Evolutionary conservation across 495 filamentous ascomycete species (phyloP).

Genomic region (Penicillium turbatum): DNA sequence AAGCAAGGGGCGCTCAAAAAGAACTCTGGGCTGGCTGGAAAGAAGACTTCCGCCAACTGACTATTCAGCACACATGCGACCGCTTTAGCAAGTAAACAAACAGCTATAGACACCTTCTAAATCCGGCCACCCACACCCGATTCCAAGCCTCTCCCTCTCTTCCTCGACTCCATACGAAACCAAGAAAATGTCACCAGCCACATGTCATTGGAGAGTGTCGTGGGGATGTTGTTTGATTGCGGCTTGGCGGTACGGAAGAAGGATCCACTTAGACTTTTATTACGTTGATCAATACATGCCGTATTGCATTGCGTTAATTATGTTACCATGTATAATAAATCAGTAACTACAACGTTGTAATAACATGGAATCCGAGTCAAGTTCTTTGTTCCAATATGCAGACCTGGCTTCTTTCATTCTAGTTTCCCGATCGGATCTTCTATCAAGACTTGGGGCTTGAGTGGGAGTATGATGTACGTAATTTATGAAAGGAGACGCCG

Average conservation of each 20-base stretch:
- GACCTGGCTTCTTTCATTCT: not conserved
- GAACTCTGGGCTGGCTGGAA: not conserved
- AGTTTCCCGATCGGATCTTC: not conserved
- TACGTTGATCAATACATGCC: too few species aligned
- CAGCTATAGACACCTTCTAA: not conserved
- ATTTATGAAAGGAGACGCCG: too few species aligned
- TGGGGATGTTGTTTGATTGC: slow-evolving; percentile 7
- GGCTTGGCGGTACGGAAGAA: slow-evolving; percentile 13
- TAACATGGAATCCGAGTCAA: too few species aligned
- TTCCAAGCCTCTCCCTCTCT: not conserved
- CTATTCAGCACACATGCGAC: not conserved
- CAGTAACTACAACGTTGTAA: too few species aligned
- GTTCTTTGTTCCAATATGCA: not conserved
- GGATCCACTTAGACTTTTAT: not conserved
- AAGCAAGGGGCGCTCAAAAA: slow-evolving; percentile 4
- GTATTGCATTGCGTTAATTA: too few species aligned
- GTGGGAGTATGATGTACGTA: too few species aligned
- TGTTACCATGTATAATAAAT: not conserved
- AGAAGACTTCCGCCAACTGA: not conserved
- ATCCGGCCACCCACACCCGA: not conserved
- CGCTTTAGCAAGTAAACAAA: slow-evolving; percentile 2
- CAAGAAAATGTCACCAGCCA: not conserved
- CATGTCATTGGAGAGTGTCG: slow-evolving; percentile 1
- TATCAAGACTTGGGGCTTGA: not conserved
- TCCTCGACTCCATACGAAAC: slow-evolving; percentile 12